Conservation (phyloP, 352 stramenopile genomes). For the Ophiocytium majus region DNA sequence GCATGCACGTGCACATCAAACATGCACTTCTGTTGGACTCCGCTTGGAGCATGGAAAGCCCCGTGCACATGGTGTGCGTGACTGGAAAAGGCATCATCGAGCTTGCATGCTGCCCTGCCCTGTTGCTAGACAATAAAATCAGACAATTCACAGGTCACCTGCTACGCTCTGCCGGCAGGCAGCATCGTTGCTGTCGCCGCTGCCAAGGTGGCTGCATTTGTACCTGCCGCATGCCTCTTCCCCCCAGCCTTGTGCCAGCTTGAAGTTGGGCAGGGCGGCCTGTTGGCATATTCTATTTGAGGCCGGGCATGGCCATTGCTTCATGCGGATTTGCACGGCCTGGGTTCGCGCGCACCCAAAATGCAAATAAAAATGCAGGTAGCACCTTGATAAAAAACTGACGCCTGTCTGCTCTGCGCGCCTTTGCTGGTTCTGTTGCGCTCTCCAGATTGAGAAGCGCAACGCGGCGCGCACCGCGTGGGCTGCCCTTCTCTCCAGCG, state of each 20-base stretch:
- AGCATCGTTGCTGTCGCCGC: not conserved
- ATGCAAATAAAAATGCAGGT: too few species aligned
- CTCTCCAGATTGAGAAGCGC: slow-evolving; percentile 12
- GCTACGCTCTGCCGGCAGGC: not conserved
- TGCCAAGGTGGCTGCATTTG: not conserved
- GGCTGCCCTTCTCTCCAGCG: not conserved
- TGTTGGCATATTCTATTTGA: slow-evolving; percentile 10
- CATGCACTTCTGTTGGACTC: too few species aligned
- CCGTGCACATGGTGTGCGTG: too few species aligned
- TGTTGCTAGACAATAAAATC: too few species aligned
- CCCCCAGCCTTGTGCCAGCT: too few species aligned
- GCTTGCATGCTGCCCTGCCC: too few species aligned
- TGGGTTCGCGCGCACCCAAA: not conserved
- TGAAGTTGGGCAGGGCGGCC: not conserved
- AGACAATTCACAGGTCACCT: not conserved
- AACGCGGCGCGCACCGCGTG: not conserved
- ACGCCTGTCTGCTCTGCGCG: too few species aligned
- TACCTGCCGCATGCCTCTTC: not conserved
- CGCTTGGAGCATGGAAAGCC: too few species aligned
- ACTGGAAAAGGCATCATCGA: too few species aligned
- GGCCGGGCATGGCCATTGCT: not conserved
- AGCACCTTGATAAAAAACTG: too few species aligned
- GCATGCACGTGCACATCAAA: too few species aligned
- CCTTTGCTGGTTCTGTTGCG: too few species aligned
- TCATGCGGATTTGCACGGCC: not conserved